Evolutionary conservation across 108 stramenopile genomes (phyloP), one percentile per base, ranked within the genome.

Genomic region (Cyclostephanos invisitatus): DNA sequence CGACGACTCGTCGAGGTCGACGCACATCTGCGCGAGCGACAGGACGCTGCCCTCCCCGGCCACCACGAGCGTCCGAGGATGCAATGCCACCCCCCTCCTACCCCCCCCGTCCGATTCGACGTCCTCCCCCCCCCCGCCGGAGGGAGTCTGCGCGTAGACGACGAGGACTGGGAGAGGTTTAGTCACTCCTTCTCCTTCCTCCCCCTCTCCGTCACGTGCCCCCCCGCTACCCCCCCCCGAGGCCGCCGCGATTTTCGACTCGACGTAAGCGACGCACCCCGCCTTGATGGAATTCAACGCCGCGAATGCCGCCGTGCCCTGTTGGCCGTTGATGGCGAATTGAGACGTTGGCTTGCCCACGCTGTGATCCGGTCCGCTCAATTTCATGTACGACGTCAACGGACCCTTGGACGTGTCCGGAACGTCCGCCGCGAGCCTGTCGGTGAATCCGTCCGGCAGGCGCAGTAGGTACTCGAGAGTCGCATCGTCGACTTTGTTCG

Each of bases 291-390:
- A 89, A 70, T 96, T 96, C 65, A 96, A 62, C 20, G 95, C 95
- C 11, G 91, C 90, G 86, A 96, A 94, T 51, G 88, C 87, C 2
- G 91, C 92, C 46, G 92, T 96, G 36, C 95, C 95, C 69, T 94
- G 95, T 73, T 96, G 95, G 29, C 83, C 83, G 76, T 96, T 96
- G 65, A 96, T 89, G 7, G 91, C 90, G 78, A 91, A 91, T 75
- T 96, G 92, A 27, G 84, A 82, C 20, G 86, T 90, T 3, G 92
- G 75, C 56, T 89, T 86, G 17, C 95, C 95, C 6, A 94, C 78
- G 54, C 55, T 65, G 78, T 96, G 95, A 81, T 96, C 83, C 0
- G 91, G 89, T 8, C 84, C 82, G 72, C 89, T 89, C 60, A 96
- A 67, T 64, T 83, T 88, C 65, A 80, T 73, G 59, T 80, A 74